Evolutionary conservation across 169 alveolate genomes (phyloP).

Genomic region (Eimeria praecox): DNA sequence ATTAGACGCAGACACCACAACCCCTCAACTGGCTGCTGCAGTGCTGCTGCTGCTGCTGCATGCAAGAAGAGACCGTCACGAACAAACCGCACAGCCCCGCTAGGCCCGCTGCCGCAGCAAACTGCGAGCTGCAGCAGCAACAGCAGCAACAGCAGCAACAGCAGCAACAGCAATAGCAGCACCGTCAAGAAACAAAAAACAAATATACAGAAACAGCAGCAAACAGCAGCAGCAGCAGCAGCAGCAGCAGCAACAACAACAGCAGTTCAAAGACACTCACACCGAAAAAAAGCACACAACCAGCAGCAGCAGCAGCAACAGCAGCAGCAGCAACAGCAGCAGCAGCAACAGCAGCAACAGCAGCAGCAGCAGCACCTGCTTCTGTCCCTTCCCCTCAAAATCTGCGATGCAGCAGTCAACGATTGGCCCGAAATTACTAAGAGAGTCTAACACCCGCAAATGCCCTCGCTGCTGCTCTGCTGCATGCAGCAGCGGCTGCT

Average conservation of each 20-base stretch:
- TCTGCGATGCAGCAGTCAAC: constrained; percentile 74
- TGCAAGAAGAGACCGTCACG: constrained; percentile 68
- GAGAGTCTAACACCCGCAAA: constrained; percentile 18
- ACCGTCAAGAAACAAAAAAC: not conserved
- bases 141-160: constrained; percentile 15
- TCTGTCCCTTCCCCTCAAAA: constrained; percentile 50
- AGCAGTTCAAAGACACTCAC: not conserved
- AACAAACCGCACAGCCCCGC: constrained; percentile 64
- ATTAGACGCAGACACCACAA: constrained; percentile 48
- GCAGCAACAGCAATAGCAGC: constrained; percentile 47
- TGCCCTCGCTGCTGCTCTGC: constrained; percentile 44
- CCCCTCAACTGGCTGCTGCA: constrained; percentile 61
- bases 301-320: constrained; percentile 48
- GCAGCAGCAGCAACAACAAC: constrained; percentile 29
- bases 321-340: constrained; percentile 58
- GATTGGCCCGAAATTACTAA: constrained; percentile 64
- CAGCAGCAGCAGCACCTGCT: constrained; percentile 55
- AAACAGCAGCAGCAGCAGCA: constrained; percentile 38
- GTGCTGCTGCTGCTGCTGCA: constrained; percentile 60
- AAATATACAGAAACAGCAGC: not conserved
- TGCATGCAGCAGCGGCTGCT: not conserved
- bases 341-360: constrained; percentile 47
- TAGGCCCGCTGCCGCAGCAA: constrained; percentile 72
- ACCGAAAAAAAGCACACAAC: not conserved
- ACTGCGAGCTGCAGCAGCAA: constrained; percentile 64